phyloP scores from a whole-genome alignment of 2,329 filamentous ascomycete species.

The Fusarium devonianum region DNA sequence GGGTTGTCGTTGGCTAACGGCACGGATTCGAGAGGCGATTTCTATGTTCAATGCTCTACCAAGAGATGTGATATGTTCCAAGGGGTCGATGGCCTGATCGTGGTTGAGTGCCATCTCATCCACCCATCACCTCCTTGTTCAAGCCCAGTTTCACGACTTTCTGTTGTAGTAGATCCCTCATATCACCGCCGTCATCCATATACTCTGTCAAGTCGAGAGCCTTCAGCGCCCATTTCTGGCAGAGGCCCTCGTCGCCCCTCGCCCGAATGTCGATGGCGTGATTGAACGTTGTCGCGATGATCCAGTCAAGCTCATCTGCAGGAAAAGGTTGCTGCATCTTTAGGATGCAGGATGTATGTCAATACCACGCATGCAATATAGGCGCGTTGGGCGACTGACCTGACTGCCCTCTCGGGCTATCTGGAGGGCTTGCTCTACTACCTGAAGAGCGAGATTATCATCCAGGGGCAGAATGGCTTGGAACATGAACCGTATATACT shows the following conservation, averaged over 20 bases:
- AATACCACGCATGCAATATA: not conserved
- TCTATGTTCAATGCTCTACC: slow-evolving; percentile 2
- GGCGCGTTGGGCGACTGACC: slow-evolving; percentile 43
- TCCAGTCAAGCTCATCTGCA: slow-evolving; percentile 74
- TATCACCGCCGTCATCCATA: slow-evolving; percentile 59
- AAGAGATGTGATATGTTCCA: not conserved
- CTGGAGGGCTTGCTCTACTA: slow-evolving; percentile 68
- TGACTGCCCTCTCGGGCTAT: slow-evolving; percentile 60
- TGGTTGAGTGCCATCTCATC: not conserved
- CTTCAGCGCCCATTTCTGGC: slow-evolving; percentile 67
- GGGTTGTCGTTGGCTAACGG: slow-evolving; percentile 17
- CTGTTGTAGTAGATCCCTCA: slow-evolving; percentile 54
- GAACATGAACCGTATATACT: slow-evolving; percentile 81
- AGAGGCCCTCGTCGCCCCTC: slow-evolving; percentile 60
- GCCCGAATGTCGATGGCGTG: slow-evolving; percentile 72
- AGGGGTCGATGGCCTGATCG: not conserved
- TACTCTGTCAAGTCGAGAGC: slow-evolving; percentile 68
- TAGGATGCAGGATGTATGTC: slow-evolving; percentile 1
- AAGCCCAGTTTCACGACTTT: slow-evolving; percentile 53
- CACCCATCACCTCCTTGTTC: not conserved
- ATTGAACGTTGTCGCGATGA: slow-evolving; percentile 74
- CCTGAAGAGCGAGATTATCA: slow-evolving; percentile 61
- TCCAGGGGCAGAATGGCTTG: slow-evolving; percentile 68
- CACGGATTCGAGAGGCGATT: slow-evolving; percentile 10
- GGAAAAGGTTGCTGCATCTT: slow-evolving; percentile 64